Evolutionary conservation across 148 eudicot genomes (phyloP), one percentile per base, ranked within the genome.

Genomic region (Chenopodium suecicum): DNA sequence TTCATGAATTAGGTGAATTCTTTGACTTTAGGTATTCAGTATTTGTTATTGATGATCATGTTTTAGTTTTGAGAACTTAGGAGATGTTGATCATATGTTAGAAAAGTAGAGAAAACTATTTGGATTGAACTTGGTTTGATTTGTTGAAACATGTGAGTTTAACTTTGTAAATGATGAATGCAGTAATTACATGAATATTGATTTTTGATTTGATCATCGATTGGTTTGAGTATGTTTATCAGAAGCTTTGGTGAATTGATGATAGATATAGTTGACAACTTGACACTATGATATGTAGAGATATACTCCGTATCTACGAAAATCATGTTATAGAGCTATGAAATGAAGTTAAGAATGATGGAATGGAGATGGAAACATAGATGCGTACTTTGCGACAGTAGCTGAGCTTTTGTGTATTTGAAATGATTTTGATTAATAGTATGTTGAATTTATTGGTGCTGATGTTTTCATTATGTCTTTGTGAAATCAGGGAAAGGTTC

Each of bases 401-500:
- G 25, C 7, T n/a, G 20, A 48, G 31, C 17, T 66, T 17, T 4
- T n/a, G 25, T 16, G 58, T 73, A 25, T 50, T 50, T 37, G 68
- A 14, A 32, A 32, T 52, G 50, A 16, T 6, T 65, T 23, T 4
- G 7, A 6, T 47, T 12, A 27, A 9, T 73, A 50, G 14, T 76
- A 6, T 64, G 54, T 70, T 63, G 52, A 58, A 27, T 71, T 69
- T 32, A 62, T 27, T 73, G 58, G 31, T 75, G 52, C 20, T 84
- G 77, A 80, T 23, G 50, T 3, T 44, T 67, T 47, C 34, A 31
- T 77, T 78, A 81, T 70, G 31, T 73, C n/a, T 84, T 71, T 80
- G 82, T 79, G 76, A 80, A 86, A 78, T 83, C 91, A 96, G 99
- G 99, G 81, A 96, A 96, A 81, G 99, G 99, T 74, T 96, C 99